phyloP scores from a whole-genome alignment of 768 basidiomycete genomes.

The Russula olivacea region DNA sequence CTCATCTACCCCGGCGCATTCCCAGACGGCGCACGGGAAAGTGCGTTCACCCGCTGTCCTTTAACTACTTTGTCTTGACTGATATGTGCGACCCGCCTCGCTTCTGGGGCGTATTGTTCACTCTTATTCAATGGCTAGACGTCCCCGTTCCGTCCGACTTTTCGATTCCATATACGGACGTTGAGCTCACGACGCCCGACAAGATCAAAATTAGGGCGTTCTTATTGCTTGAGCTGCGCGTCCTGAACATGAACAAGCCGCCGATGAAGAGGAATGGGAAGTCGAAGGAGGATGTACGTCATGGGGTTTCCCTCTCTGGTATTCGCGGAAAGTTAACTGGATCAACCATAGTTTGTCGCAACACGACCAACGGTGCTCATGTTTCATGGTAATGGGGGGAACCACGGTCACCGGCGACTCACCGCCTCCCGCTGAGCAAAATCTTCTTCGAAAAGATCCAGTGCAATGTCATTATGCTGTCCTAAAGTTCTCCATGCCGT shows the following conservation, averaged over 20 bases:
- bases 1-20: conserved; percentile 87
- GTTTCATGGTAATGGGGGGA: conserved; percentile 90
- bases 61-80: neutral
- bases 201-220: conserved; percentile 68
- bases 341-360: conserved; percentile 36
- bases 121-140: conserved; percentile 37
- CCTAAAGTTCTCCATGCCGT: conserved; percentile 45
- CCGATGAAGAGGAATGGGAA: conserved; percentile 32
- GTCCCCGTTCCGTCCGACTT: conserved; percentile 67
- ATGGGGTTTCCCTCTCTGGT: neutral
- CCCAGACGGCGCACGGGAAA: conserved; percentile 71
- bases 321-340: neutral
- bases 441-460: conserved; percentile 78
- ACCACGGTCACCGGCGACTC: conserved; percentile 89
- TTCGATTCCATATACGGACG: conserved; percentile 67
- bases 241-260: conserved; percentile 34
- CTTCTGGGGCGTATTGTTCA: neutral
- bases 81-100: neutral
- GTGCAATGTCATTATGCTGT: conserved; percentile 92
- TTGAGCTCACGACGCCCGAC: conserved; percentile 69
- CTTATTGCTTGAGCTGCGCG: conserved; percentile 59
- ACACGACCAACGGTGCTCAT: conserved; percentile 81
- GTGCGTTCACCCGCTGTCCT: conserved; percentile 35
- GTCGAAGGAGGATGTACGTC: conserved; percentile 53
- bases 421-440: conserved; percentile 77